phyloP scores from a whole-genome alignment of 2,329 filamentous ascomycete species.

The Chaetoscypha palmicola region DNA sequence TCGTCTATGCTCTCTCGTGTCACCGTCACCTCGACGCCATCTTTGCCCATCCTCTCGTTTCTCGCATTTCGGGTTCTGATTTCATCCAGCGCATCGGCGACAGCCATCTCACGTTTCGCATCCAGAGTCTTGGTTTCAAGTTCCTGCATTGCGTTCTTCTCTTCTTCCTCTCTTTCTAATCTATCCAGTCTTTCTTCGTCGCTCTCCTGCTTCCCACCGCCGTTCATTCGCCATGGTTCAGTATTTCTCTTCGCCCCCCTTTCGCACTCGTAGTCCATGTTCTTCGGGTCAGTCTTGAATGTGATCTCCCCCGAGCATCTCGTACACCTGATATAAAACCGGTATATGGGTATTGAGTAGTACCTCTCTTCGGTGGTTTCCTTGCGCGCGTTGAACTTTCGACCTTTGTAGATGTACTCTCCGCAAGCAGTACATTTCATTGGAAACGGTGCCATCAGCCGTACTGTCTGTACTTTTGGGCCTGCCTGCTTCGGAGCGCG shows the following conservation, averaged over 20 bases:
- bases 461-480: conserved; percentile 76
- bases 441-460: conserved; percentile 82
- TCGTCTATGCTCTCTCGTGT: conserved; percentile 47
- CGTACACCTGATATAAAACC: conserved; percentile 88
- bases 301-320: conserved; percentile 81
- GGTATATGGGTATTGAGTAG: conserved; percentile 77
- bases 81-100: conserved; percentile 92
- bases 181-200: conserved; percentile 82
- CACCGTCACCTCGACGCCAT: conserved; percentile 55
- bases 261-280: conserved; percentile 78
- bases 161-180: conserved; percentile 70
- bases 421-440: conserved; percentile 65
- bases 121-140: conserved; percentile 90
- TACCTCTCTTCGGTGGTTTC: conserved; percentile 90
- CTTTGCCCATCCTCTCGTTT: conserved; percentile 67
- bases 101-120: conserved; percentile 90
- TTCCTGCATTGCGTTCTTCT: conserved; percentile 90
- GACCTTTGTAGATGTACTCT: conserved; percentile 86
- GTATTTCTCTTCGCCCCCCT: conserved; percentile 86
- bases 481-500: conserved; percentile 65
- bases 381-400: conserved; percentile 94
- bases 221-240: conserved; percentile 71
- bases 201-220: conserved; percentile 60
- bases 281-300: conserved; percentile 91
- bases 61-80: conserved; percentile 87